Conservation (phyloP, 352 stramenopile species). For the Phytophthora pinifolia region DNA sequence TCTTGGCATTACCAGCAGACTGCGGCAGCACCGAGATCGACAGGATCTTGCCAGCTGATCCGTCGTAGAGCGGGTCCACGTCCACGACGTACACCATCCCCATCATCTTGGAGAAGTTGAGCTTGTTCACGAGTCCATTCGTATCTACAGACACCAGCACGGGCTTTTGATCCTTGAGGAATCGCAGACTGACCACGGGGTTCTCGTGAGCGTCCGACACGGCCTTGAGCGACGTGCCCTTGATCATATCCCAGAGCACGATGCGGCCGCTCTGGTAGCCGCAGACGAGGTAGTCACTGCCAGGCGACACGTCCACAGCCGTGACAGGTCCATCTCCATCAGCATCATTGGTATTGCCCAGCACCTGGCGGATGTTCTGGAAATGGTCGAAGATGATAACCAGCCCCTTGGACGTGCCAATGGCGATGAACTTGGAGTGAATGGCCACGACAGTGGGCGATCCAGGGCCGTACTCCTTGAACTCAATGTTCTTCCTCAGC, state of each 20-base stretch:
- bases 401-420: slow-evolving; percentile 93
- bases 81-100: slow-evolving; percentile 93
- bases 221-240: slow-evolving; percentile 89
- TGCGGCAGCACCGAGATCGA: slow-evolving; percentile 81
- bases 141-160: slow-evolving; percentile 83
- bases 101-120: slow-evolving; percentile 95
- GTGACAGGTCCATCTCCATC: slow-evolving; percentile 81
- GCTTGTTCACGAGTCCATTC: slow-evolving; percentile 93
- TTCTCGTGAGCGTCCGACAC: slow-evolving; percentile 91
- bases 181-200: slow-evolving; percentile 82
- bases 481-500: slow-evolving; percentile 91
- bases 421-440: slow-evolving; percentile 96
- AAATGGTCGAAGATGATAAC: slow-evolving; percentile 97
- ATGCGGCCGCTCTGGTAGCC: slow-evolving; percentile 93
- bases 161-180: slow-evolving; percentile 86
- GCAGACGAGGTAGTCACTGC: slow-evolving; percentile 91
- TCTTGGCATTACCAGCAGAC: slow-evolving; percentile 81
- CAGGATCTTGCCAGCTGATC: slow-evolving; percentile 88
- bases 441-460: slow-evolving; percentile 93
- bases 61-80: slow-evolving; percentile 95
- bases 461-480: slow-evolving; percentile 88
- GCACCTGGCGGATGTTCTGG: slow-evolving; percentile 91
- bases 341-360: slow-evolving; percentile 82
- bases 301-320: slow-evolving; percentile 85
- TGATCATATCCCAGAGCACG: slow-evolving; percentile 97